Conservation (phyloP, 805 yeast species). For the Ogataea pini region DNA sequence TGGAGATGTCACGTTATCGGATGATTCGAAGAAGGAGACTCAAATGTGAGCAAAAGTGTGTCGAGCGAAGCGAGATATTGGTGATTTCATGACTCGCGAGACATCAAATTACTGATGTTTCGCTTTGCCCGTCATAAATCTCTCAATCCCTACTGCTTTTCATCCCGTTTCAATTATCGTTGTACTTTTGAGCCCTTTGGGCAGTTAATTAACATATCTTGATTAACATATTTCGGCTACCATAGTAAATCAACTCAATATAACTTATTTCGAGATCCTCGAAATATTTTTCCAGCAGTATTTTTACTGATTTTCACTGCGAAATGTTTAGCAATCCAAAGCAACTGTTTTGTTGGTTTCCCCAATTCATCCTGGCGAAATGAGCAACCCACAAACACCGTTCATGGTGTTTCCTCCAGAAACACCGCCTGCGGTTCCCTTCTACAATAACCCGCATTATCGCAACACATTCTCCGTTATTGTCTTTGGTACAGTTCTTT, state of each 20-base stretch:
- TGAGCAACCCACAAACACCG: conserved; percentile 15
- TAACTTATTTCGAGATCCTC: no score
- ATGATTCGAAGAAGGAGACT: conserved; percentile 27
- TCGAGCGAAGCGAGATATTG: not conserved
- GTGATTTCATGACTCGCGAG: not conserved
- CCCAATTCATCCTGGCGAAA: no score
- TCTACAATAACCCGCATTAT: conserved; percentile 12
- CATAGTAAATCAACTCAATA: no score
- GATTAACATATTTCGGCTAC: no score
- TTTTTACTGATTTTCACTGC: no score
- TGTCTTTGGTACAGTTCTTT: conserved; percentile 6
- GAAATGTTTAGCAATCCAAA: no score
- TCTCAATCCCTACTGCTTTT: not conserved
- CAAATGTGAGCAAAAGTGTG: conserved; percentile 18
- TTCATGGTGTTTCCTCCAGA: conserved; percentile 18
- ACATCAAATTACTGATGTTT: not conserved
- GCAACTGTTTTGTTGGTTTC: no score
- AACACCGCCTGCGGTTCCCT: conserved; percentile 8
- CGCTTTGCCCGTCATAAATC: no score
- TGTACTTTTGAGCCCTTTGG: not conserved
- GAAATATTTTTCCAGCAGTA: no score
- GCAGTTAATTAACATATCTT: not conserved
- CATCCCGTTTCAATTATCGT: not conserved
- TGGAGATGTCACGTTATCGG: conserved; percentile 25
- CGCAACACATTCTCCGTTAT: conserved; percentile 13